Base-by-base conservation (phyloP, 2,329 filamentous ascomycete genomes). In the Zasmidium cellare region DNA sequence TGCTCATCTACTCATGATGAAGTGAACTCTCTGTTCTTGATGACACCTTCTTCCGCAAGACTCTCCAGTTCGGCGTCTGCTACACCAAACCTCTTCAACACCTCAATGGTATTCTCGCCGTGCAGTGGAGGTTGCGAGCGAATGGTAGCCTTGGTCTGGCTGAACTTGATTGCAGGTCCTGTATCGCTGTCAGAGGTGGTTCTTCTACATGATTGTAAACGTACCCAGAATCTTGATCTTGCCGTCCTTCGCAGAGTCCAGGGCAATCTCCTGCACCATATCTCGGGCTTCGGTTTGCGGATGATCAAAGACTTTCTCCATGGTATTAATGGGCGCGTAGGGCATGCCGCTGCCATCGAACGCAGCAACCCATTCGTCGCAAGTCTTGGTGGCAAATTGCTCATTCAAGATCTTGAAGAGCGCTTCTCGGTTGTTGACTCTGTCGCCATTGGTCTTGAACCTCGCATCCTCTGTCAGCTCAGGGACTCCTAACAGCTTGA, bases 311-410 rank as follows among this genome's bases (percentile, higher is more conserved):
- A 75, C 77, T 24, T 68, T 66, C 58, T 80, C 71, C 44, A 81
- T 74, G 1, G 67, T 76, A 59, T 81, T 81, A 38, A 80, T 76
- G 1, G 78, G 74, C 0, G 74, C 78, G 53, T 80, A 78, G 0
- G 79, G 76, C 62, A 82, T 68, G 1, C 76, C 77, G 23, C 72
- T 77, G 0, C 73, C 74, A 19, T 78, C 75, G 51, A 81, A 75
- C 0, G 70, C 63, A 1, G 50, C 25, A 5, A 76, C 56, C 78
- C 77, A 80, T 45, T 78, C 74, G 1, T 71, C 63, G 0, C 74
- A 78, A 3, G 75, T 74, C 61, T 74, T 76, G 9, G 53, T 53
- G 18, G 57, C 58, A 53, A 80, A 74, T 2, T 71, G 56, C 0
- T 63, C 59, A 28, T 75, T 69, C 23, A 80, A 53, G 9, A 77